A percentile compares a stretch with the other conserved stretches of the same genome.
These are phyloP conservation scores for Conringia planisiliqua DNA, from an alignment of 345 rosid genomes.

Conservation along the genomic window DNA sequence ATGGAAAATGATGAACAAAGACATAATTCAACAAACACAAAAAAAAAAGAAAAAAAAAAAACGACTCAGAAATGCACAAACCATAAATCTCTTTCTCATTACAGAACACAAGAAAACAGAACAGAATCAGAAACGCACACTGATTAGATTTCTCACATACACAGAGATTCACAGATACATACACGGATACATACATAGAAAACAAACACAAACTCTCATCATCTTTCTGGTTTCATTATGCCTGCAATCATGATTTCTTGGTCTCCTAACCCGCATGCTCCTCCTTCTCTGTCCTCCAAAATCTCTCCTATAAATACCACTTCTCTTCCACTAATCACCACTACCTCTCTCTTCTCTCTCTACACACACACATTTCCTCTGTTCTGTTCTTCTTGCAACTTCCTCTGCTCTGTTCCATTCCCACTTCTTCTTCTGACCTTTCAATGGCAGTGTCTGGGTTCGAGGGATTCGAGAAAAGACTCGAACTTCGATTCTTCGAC, in stretches of 20 bases:
- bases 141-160: not conserved
- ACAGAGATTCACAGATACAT: conserved; percentile 22
- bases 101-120: conserved; percentile 23
- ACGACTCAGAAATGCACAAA: conserved; percentile 45
- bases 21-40: not conserved
- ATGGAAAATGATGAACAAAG: not conserved
- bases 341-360: conserved; percentile 36
- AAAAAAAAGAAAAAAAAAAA: conserved; percentile 10
- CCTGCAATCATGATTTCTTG: conserved; percentile 90
- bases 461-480: conserved; percentile 96
- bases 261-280: conserved; percentile 99
- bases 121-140: conserved; percentile 17
- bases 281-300: conserved; percentile 33
- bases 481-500: conserved; percentile 80
- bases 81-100: conserved; percentile 39
- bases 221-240: conserved; percentile 83
- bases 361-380: conserved; percentile 30
- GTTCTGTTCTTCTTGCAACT: not conserved
- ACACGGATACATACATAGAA: not conserved
- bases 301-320: conserved; percentile 42
- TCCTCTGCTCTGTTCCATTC: conserved; percentile 7
- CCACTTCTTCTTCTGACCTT: not conserved
- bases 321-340: conserved; percentile 19
- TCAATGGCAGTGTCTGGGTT: conserved; percentile 93
- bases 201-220: conserved; percentile 37